phyloP scores from a whole-genome alignment of 202 grass and related monocot species.

The Tripidium arundinaceum region DNA sequence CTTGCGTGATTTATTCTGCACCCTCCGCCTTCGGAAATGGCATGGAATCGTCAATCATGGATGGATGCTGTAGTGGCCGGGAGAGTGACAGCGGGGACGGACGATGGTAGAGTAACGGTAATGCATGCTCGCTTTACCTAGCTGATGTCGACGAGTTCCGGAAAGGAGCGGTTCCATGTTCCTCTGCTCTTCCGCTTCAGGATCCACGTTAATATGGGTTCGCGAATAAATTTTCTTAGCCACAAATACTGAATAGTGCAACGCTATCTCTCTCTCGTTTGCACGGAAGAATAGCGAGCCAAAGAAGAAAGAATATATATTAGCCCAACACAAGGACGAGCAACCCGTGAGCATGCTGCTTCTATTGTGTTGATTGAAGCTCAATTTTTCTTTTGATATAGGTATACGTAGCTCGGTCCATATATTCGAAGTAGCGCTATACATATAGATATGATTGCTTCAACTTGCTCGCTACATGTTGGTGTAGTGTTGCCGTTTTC shows the following conservation, averaged over 20 bases:
- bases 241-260: neutral
- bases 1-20: no score
- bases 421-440: no score
- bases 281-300: no score
- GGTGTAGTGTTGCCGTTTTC: neutral
- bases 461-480: neutral
- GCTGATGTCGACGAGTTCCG: neutral
- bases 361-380: neutral
- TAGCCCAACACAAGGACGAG: neutral
- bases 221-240: neutral
- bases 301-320: neutral
- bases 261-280: no score
- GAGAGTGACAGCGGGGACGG: neutral
- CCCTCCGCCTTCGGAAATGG: no score
- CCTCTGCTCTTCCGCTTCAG: no score
- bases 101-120: neutral
- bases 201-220: neutral
- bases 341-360: neutral
- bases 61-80: neutral
- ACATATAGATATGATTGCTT: neutral
- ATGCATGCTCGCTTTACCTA: neutral
- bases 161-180: no score
- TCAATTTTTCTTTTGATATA: neutral
- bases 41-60: no score
- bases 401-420: neutral